These are phyloP conservation scores for Puccinia coronata DNA, from an alignment of 1,284 basidiomycete genomes.

Conservation along the genomic window DNA sequence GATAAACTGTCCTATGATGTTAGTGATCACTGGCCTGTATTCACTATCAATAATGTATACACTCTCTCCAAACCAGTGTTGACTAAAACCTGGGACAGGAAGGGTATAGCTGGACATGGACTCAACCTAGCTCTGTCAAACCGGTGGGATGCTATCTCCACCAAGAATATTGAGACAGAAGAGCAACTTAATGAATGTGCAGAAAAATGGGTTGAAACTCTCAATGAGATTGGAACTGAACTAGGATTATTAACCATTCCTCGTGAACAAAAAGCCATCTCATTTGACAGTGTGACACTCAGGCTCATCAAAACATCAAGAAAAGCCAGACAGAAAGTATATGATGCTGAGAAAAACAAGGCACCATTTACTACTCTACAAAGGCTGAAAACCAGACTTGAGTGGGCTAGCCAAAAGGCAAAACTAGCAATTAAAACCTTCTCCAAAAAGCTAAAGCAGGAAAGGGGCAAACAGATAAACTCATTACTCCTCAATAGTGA, in stretches of 20 bases:
- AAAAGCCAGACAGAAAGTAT: no score
- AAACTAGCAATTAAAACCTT: no score
- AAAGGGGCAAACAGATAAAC: no score
- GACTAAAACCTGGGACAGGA: neutral
- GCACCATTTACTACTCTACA: no score
- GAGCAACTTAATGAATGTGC: neutral
- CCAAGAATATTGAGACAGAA: neutral
- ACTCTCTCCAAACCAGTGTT: no score
- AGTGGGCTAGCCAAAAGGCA: no score
- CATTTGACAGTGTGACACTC: no score
- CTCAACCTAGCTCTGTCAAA: neutral
- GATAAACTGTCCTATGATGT: neutral
- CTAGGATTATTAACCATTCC: neutral
- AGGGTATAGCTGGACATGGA: neutral
- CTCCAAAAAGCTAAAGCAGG: no score
- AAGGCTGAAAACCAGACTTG: no score
- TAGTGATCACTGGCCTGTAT: neutral
- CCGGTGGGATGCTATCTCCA: neutral
- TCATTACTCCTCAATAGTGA: neutral
- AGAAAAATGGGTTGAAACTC: neutral
- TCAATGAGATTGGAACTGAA: neutral
- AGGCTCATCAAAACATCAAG: no score
- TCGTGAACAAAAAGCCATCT: no score
- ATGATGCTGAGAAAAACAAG: no score
- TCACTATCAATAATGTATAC: neutral